Conservation (phyloP, 192 early-diverging fungal genomes). For the Thoreauomyces humboldtii region DNA sequence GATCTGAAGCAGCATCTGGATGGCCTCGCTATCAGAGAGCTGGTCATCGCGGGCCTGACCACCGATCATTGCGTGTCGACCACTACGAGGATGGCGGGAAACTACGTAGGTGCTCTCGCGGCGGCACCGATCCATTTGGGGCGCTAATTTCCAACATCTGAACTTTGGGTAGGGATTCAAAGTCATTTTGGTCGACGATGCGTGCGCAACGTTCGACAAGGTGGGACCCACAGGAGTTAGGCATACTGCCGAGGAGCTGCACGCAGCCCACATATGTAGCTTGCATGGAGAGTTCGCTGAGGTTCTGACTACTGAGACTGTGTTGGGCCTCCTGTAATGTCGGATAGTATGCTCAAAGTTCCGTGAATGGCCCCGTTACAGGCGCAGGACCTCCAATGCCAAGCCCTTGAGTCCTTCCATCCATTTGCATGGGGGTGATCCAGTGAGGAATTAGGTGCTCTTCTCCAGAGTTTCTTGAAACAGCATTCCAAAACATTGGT, state of each 20-base stretch:
- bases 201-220: slow-evolving; percentile 18
- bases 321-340: slow-evolving; percentile 1
- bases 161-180: slow-evolving; percentile 15
- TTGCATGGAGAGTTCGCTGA: slow-evolving; percentile 15
- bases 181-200: slow-evolving; percentile 20
- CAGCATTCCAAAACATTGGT: no score
- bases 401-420: no score
- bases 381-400: no score
- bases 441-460: no score
- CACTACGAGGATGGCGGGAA: slow-evolving; percentile 24
- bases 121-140: neutral
- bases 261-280: slow-evolving; percentile 3
- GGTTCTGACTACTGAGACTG: neutral
- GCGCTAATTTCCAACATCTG: neutral
- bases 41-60: slow-evolving; percentile 20
- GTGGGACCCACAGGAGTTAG: slow-evolving; percentile 2
- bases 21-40: neutral
- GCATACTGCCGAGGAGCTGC: slow-evolving; percentile 5
- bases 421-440: no score
- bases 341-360: no score
- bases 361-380: no score
- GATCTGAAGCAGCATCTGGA: slow-evolving; percentile 12
- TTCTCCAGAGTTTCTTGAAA: no score
- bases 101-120: slow-evolving; percentile 7
- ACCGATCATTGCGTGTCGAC: slow-evolving; percentile 30